These are phyloP conservation scores for Podila clonocystis DNA, from an alignment of 192 early-diverging fungal species.

Conservation along the genomic window DNA sequence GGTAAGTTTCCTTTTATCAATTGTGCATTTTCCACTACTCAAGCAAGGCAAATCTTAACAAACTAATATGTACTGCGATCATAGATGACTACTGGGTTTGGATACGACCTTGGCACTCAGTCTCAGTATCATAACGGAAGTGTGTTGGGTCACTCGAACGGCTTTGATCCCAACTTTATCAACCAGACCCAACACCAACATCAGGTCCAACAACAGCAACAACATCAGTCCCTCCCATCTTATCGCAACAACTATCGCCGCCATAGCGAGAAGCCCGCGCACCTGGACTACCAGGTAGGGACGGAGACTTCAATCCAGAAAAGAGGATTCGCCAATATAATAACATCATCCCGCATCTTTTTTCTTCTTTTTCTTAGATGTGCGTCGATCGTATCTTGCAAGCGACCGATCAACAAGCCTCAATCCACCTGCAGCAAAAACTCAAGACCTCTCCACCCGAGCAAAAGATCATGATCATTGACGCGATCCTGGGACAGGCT, in stretches of 20 bases:
- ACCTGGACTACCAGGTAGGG: conserved; percentile 45
- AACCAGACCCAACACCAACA: conserved; percentile 6
- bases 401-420: conserved; percentile 79
- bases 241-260: conserved; percentile 37
- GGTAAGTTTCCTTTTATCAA: conserved; percentile 10
- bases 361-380: conserved; percentile 36
- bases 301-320: not conserved
- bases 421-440: conserved; percentile 75
- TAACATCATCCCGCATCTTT: not conserved
- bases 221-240: conserved; percentile 9
- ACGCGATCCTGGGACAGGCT: conserved; percentile 65
- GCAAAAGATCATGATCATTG: conserved; percentile 67
- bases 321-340: not conserved
- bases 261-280: conserved; percentile 35
- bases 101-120: conserved; percentile 22
- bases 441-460: conserved; percentile 64
- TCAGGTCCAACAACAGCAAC: conserved; percentile 6
- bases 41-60: not conserved
- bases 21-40: not conserved
- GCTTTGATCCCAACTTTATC: conserved; percentile 38
- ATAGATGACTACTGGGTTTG: conserved; percentile 32
- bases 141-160: conserved; percentile 6
- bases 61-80: not conserved
- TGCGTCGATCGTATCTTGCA: conserved; percentile 76
- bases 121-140: conserved; percentile 9